These are phyloP conservation scores for Diutina catenulata DNA, from an alignment of 1,139 yeast species.

Conservation along the genomic window DNA sequence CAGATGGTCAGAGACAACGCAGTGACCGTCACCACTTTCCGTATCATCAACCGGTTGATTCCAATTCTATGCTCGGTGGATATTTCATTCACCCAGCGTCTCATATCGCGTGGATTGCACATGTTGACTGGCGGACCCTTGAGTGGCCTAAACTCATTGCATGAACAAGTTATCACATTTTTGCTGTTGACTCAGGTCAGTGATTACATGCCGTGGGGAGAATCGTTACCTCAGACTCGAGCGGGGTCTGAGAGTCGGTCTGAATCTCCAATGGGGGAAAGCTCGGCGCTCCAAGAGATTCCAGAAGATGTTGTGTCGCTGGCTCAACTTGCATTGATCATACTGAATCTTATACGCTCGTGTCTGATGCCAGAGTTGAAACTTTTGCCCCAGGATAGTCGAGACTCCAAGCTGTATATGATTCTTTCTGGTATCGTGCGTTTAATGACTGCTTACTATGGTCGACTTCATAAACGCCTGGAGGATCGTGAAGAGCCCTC, in stretches of 20 bases:
- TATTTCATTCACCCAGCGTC: slow-evolving; percentile 16
- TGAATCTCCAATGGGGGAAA: slow-evolving; percentile 12
- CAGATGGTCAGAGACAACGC: slow-evolving; percentile 4
- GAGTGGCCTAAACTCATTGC: slow-evolving; percentile 22
- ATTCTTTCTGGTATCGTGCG: background rate
- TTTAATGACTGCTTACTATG: background rate
- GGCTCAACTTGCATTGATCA: no score
- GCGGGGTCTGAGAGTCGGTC: slow-evolving; percentile 11
- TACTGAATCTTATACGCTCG: background rate
- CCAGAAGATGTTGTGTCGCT: no score
- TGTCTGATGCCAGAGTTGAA: background rate
- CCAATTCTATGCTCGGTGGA: slow-evolving; percentile 21
- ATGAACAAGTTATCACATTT: slow-evolving; percentile 24
- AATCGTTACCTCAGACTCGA: no score
- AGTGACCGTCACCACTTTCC: slow-evolving; percentile 16
- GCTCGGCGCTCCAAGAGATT: slow-evolving; percentile 5
- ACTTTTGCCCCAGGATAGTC: background rate
- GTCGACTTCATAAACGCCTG: background rate
- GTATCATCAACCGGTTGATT: slow-evolving; percentile 27
- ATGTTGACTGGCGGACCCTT: slow-evolving; percentile 17
- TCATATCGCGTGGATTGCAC: slow-evolving; percentile 21
- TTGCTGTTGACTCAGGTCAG: no score
- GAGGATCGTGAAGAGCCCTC: background rate
- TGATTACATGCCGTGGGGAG: no score
- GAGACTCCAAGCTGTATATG: background rate